Percentiles rank a stretch among this genome's conserved stretches.
These are phyloP conservation scores for Podila epicladia DNA, from an alignment of 192 early-diverging fungal genomes.

Conservation along the genomic window DNA sequence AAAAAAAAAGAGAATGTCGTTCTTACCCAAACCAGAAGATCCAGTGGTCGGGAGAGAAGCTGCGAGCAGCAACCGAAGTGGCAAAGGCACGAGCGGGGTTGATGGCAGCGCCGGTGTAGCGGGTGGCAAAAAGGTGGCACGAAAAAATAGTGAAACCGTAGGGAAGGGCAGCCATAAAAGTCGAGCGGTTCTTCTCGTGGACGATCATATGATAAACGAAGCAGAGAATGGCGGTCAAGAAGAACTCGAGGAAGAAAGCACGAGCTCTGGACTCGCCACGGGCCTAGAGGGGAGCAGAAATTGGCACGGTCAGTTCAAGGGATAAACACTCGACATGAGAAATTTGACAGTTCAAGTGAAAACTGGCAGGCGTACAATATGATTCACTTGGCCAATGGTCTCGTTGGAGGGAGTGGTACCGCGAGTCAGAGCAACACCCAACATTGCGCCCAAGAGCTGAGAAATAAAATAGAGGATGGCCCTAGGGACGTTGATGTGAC, in stretches of 20 bases:
- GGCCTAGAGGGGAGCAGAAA: background rate
- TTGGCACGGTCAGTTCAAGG: background rate
- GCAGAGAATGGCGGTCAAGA: constrained; percentile 34
- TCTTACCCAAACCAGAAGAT: constrained; percentile 71
- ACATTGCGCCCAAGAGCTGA: constrained; percentile 66
- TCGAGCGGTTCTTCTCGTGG: constrained; percentile 40
- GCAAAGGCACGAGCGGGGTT: constrained; percentile 77
- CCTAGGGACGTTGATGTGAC: constrained; percentile 54
- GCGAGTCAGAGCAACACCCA: constrained; percentile 52
- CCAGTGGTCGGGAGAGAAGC: constrained; percentile 62
- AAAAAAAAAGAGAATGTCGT: background rate
- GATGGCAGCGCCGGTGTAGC: constrained; percentile 59
- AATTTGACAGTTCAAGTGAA: constrained; percentile 1
- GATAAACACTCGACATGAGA: background rate
- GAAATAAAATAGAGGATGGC: constrained; percentile 64
- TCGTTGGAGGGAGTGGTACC: constrained; percentile 19
- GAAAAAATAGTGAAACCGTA: constrained; percentile 38
- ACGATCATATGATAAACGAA: constrained; percentile 39
- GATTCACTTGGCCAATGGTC: constrained; percentile 16
- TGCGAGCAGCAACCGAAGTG: constrained; percentile 59
- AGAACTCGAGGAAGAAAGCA: constrained; percentile 48
- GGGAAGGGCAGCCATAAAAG: constrained; percentile 33
- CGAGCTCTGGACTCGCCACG: constrained; percentile 27
- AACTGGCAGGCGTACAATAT: constrained; percentile 11
- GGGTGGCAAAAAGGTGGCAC: constrained; percentile 32